Conservation (phyloP, 306 rosid species). For the Citrullus colocynthis region DNA sequence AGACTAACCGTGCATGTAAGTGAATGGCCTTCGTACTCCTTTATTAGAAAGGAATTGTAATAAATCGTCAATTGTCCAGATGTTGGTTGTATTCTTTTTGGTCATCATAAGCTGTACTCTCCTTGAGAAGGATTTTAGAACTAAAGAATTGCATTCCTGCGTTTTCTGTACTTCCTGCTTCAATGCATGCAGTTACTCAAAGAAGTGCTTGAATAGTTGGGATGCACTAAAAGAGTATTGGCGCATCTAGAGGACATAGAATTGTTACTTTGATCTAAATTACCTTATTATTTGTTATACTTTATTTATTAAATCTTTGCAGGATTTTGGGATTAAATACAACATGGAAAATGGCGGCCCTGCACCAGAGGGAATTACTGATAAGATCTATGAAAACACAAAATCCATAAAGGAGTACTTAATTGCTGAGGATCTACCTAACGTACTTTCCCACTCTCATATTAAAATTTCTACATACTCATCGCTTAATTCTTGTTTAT, state of each 20-base stretch:
- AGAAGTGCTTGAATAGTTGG: neutral
- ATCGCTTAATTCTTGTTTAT: slow-evolving; percentile 12
- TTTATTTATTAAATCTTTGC: slow-evolving; percentile 17
- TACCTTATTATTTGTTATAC: neutral
- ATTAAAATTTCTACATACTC: neutral
- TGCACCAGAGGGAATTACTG: slow-evolving; percentile 88
- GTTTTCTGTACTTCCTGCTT: neutral
- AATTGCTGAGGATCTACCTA: slow-evolving; percentile 67
- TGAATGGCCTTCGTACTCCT: neutral
- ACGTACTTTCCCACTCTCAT: slow-evolving; percentile 29
- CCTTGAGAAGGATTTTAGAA: neutral
- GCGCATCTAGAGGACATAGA: neutral
- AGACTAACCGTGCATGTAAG: neutral
- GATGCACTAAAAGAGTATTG: neutral
- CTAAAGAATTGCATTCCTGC: neutral
- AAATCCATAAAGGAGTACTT: slow-evolving; percentile 77
- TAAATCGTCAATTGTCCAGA: neutral
- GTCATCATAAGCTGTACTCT: neutral
- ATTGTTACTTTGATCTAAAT: neutral
- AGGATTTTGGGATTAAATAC: slow-evolving; percentile 98
- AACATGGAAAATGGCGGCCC: slow-evolving; percentile 99
- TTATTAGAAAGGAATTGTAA: neutral
- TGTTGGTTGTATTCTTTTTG: neutral
- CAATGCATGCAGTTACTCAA: neutral
- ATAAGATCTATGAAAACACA: slow-evolving; percentile 76